These are phyloP conservation scores for Exsudoporus frostii DNA, from an alignment of 768 basidiomycete genomes.

Conservation along the genomic window DNA sequence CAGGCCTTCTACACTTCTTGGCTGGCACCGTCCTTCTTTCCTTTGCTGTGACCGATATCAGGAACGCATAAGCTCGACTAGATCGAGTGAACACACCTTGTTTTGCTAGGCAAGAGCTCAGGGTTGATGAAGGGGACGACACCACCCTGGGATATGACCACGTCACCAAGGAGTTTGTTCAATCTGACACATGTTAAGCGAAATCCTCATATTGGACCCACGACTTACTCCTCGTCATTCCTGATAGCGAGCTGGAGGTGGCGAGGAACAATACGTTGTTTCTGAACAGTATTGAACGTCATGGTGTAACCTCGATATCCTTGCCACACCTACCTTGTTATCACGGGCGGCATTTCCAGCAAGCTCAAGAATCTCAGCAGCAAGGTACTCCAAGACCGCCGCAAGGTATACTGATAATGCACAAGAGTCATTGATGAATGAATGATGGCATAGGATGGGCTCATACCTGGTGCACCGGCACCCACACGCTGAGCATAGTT, in stretches of 20 bases:
- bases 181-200: slow-evolving; percentile 37
- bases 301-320: neutral
- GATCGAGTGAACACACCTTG: slow-evolving; percentile 20
- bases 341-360: slow-evolving; percentile 73
- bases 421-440: neutral
- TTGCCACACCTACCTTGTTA: slow-evolving; percentile 26
- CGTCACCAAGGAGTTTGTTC: slow-evolving; percentile 78
- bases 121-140: slow-evolving; percentile 68
- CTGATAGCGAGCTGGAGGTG: slow-evolving; percentile 91
- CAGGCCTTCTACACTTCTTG: slow-evolving; percentile 28
- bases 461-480: slow-evolving; percentile 79
- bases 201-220: neutral
- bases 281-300: slow-evolving; percentile 35
- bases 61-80: neutral
- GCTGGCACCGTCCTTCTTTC: slow-evolving; percentile 33
- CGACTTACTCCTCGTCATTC: slow-evolving; percentile 77
- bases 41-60: slow-evolving; percentile 27
- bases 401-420: slow-evolving; percentile 71
- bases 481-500: slow-evolving; percentile 89
- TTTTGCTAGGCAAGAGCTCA: slow-evolving; percentile 33
- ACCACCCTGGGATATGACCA: slow-evolving; percentile 91
- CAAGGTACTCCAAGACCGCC: slow-evolving; percentile 88
- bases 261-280: slow-evolving; percentile 92
- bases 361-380: slow-evolving; percentile 90
- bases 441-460: slow-evolving; percentile 6